A percentile compares a stretch with the other conserved stretches of the same genome.
Evolutionary conservation across 495 filamentous ascomycete genomes (phyloP).

Genomic region (Podospora pseudopauciseta): DNA sequence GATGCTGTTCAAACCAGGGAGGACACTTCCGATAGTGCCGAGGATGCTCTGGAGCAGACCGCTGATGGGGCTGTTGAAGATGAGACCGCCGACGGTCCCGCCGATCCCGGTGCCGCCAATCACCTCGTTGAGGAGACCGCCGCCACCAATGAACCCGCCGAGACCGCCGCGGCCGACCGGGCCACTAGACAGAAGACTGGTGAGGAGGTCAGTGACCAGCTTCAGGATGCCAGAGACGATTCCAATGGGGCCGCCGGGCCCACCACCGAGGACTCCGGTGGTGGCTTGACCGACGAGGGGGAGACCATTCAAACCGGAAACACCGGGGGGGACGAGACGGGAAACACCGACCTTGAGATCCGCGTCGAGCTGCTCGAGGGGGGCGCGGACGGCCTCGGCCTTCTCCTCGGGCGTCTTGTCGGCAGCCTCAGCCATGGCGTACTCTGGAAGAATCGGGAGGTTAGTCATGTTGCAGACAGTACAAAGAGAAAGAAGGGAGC

Average conservation of each 20-base stretch:
- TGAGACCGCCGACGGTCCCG: slow-evolving; percentile 5
- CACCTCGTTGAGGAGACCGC: neutral
- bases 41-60: slow-evolving; percentile 15
- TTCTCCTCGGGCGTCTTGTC: slow-evolving; percentile 8
- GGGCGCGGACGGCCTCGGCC: slow-evolving; percentile 3
- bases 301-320: slow-evolving; percentile 6
- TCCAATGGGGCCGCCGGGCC: slow-evolving; percentile 8
- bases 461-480: neutral
- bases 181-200: slow-evolving; percentile 5
- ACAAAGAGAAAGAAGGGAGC: neutral
- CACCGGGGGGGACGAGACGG: slow-evolving; percentile 10
- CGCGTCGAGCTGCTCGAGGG: slow-evolving; percentile 15
- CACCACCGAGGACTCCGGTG: slow-evolving; percentile 1
- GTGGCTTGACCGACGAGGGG: neutral
- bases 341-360: slow-evolving; percentile 12
- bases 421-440: slow-evolving; percentile 14
- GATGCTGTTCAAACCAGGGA: neutral
- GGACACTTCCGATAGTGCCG: neutral
- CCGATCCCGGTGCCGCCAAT: neutral
- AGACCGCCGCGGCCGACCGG: slow-evolving; percentile 7
- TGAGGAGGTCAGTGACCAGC: slow-evolving; percentile 10
- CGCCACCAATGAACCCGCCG: slow-evolving; percentile 1
- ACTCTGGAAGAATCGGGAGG: slow-evolving; percentile 4
- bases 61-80: slow-evolving; percentile 7
- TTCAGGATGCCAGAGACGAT: neutral